A percentile compares a stretch with the other conserved stretches of the same genome.
These are phyloP conservation scores for Coemansia sp. DNA, from an alignment of 192 early-diverging fungal species.

Conservation along the genomic window DNA sequence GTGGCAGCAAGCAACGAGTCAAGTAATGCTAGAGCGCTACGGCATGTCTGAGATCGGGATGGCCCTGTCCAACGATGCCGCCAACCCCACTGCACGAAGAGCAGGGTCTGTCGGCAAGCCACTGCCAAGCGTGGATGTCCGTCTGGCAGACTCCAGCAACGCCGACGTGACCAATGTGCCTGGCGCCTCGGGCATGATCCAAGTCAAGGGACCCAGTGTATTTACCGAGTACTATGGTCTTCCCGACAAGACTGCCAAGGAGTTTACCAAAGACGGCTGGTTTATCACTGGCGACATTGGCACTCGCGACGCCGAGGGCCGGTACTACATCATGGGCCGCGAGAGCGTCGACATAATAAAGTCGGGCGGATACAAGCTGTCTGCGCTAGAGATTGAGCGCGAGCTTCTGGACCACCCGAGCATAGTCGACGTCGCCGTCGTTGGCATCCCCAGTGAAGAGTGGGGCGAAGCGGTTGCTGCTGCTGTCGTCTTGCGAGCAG, in stretches of 20 bases:
- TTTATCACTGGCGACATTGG: constrained; percentile 85
- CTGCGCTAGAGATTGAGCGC: constrained; percentile 83
- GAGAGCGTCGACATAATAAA: constrained; percentile 87
- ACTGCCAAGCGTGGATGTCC: constrained; percentile 68
- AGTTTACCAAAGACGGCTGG: constrained; percentile 77
- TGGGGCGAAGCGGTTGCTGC: constrained; percentile 82
- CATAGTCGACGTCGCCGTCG: constrained; percentile 73
- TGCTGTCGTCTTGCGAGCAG: constrained; percentile 60
- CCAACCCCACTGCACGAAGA: constrained; percentile 25
- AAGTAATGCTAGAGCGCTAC: constrained; percentile 81
- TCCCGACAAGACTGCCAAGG: constrained; percentile 70
- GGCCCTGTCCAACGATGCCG: constrained; percentile 70
- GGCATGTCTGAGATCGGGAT: constrained; percentile 94
- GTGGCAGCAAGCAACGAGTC: constrained; percentile 78
- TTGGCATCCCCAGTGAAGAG: constrained; percentile 73
- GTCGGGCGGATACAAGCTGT: constrained; percentile 87
- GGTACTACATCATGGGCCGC: constrained; percentile 80
- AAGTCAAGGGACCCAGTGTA: constrained; percentile 73
- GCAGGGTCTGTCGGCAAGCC: constrained; percentile 76
- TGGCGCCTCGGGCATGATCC: constrained; percentile 69
- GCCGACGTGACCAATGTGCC: constrained; percentile 56
- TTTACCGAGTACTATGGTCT: constrained; percentile 79
- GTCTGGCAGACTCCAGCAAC: constrained; percentile 60
- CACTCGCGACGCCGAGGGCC: constrained; percentile 58
- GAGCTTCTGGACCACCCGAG: constrained; percentile 67